Evolutionary conservation across 306 rosid genomes (phyloP), one percentile per base, ranked within the genome.

Genomic region (Rosa persica): DNA sequence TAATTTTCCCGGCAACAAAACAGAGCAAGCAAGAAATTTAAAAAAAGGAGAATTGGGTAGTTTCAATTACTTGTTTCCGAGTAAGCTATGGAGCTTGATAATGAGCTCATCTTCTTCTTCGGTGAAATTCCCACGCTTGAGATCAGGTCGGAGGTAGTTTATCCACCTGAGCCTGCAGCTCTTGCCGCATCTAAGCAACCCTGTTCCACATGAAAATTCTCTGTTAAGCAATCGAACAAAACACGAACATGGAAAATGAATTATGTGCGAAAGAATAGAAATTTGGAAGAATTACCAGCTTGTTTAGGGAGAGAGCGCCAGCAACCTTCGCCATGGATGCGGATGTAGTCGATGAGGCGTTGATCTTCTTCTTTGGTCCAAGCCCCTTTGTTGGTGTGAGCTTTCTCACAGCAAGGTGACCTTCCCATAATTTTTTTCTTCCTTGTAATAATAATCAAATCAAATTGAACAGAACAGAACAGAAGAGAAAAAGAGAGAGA

Each of bases 341-440:
- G 91, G 70, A 90, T 88, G 79, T 90, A 84, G 54, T 90, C 90
- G 57, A 89, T 82, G 30, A 90, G 89, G 82, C 90, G 93, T 51
- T 89, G 96, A 71, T 90, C 96, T 79, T 90, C 96, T 4, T 90
- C 96, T 81, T 83, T 88, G 75, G 96, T 89, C 96, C 96, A 90
- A 5, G 96, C 91, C 5, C 93, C 96, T 77, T 89, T 90, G 80
- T 89, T 90, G 76, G 91, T 90, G 72, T 90, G 96, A 1, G 87
- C 88, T 82, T 90, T 90, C 75, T 90, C 96, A 49, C 96, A 90
- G 72, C 96, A 88, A 57, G 96, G 96, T 6, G 96, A 87, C 20
- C 96, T 69, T 25, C 96, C 96, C 96, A 90, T 90, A 15, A 19
- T 0, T 23, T 3, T 5, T 16, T 16, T 25, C 25, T 25, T 42